Evolutionary conservation across 192 early-diverging fungal species (phyloP).

Genomic region (Backusella mclennaniae): DNA sequence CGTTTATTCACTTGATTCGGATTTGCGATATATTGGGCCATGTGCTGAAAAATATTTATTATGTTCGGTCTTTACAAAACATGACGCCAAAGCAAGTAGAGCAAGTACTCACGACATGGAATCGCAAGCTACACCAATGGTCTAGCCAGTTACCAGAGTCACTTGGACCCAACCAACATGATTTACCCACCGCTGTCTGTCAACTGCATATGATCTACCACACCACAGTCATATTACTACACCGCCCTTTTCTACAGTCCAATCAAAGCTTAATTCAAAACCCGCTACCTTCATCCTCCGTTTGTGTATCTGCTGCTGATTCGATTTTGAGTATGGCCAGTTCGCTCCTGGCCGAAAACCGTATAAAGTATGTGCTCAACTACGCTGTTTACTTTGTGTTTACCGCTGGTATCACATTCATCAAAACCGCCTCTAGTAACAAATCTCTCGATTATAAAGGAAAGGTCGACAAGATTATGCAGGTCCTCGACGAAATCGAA

Average conservation of each 20-base stretch:
- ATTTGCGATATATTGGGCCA: conserved; percentile 46
- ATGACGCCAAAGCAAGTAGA: conserved; percentile 3
- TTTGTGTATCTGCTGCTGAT: conserved; percentile 27
- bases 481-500: conserved; percentile 17
- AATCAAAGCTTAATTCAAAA: conserved; percentile 12
- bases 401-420: conserved; percentile 31
- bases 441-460: conserved; percentile 14
- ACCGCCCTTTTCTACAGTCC: conserved; percentile 47
- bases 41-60: conserved; percentile 50
- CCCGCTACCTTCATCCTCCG: conserved; percentile 22
- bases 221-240: conserved; percentile 48
- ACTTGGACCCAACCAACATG: conserved; percentile 13
- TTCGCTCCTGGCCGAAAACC: conserved; percentile 8
- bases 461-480: conserved; percentile 22
- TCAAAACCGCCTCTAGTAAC: conserved; percentile 19
- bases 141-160: conserved; percentile 36
- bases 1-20: conserved; percentile 13
- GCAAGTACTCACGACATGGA: conserved; percentile 16
- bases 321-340: conserved; percentile 21
- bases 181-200: conserved; percentile 12
- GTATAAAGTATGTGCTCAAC: conserved; percentile 17
- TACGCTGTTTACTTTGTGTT: conserved; percentile 29
- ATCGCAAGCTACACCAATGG: conserved; percentile 33
- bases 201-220: conserved; percentile 52
- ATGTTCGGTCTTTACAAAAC: conserved; percentile 30